phyloP scores from a whole-genome alignment of 176 grass and related monocot species.

The Rhipidocladum racemiflorum region DNA sequence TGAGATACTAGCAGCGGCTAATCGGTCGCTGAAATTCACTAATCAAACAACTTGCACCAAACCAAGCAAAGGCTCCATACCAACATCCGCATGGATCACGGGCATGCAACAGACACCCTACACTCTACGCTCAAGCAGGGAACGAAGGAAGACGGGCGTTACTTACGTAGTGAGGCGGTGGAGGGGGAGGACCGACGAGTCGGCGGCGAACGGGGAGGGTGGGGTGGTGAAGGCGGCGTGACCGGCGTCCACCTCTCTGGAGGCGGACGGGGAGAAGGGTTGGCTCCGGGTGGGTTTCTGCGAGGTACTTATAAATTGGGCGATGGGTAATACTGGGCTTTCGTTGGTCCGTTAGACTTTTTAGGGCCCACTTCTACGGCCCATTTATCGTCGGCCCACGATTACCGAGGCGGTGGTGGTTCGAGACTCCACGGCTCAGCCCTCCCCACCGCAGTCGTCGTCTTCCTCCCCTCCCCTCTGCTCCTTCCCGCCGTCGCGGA shows the following conservation, averaged over 20 bases:
- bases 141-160: background rate
- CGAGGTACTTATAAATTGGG: background rate
- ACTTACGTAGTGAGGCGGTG: background rate
- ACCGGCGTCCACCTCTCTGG: conserved; percentile 12
- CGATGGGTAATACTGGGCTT: background rate
- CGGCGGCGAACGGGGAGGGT: background rate
- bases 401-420: too few relatives aligned
- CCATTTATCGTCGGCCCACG: too few relatives aligned
- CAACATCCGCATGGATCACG: background rate
- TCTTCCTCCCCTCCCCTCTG: background rate
- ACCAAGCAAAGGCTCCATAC: background rate
- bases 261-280: conserved; percentile 29
- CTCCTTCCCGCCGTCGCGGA: conserved; percentile 30
- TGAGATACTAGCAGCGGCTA: background rate
- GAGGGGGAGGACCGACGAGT: background rate
- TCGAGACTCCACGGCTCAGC: too few relatives aligned
- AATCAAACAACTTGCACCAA: background rate
- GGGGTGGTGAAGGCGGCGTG: background rate
- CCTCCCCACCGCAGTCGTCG: background rate
- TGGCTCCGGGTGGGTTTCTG: conserved; percentile 21
- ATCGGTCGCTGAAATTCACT: background rate
- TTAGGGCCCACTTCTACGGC: too few relatives aligned
- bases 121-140: background rate
- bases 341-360: too few relatives aligned
- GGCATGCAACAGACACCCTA: background rate